phyloP scores from a whole-genome alignment of 441 rosid genomes.

The Breynia disticha region DNA sequence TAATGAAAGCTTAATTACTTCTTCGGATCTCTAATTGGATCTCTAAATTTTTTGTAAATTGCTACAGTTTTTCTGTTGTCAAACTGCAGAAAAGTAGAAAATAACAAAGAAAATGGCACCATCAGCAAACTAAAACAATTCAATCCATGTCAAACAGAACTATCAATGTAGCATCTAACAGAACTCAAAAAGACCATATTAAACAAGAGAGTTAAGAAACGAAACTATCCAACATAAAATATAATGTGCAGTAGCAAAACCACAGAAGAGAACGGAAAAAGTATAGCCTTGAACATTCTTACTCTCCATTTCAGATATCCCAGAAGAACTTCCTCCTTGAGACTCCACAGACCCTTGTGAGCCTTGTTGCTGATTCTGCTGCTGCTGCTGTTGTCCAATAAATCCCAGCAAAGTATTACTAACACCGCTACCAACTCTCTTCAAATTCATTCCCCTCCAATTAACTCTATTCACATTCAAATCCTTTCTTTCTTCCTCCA shows the following conservation, averaged over 20 bases:
- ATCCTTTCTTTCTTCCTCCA: slow-evolving; percentile 30
- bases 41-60: too few relatives aligned
- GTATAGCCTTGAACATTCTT: slow-evolving; percentile 45
- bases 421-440: slow-evolving; percentile 21
- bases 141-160: neutral
- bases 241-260: neutral
- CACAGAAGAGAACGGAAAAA: neutral
- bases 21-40: too few relatives aligned
- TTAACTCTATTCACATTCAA: slow-evolving; percentile 14
- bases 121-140: neutral
- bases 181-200: neutral
- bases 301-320: slow-evolving; percentile 48
- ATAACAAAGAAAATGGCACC: too few relatives aligned
- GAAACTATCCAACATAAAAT: neutral
- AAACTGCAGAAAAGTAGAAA: too few relatives aligned
- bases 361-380: slow-evolving; percentile 16
- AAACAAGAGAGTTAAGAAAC: neutral
- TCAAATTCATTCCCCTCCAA: slow-evolving; percentile 16
- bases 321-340: slow-evolving; percentile 53
- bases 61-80: too few relatives aligned
- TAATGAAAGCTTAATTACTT: too few relatives aligned
- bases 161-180: neutral
- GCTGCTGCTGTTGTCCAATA: too few relatives aligned
- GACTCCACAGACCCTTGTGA: slow-evolving; percentile 47
- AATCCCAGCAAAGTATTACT: too few relatives aligned